phyloP scores from a whole-genome alignment of 179 eudicot species.

The Nepenthes alata region DNA sequence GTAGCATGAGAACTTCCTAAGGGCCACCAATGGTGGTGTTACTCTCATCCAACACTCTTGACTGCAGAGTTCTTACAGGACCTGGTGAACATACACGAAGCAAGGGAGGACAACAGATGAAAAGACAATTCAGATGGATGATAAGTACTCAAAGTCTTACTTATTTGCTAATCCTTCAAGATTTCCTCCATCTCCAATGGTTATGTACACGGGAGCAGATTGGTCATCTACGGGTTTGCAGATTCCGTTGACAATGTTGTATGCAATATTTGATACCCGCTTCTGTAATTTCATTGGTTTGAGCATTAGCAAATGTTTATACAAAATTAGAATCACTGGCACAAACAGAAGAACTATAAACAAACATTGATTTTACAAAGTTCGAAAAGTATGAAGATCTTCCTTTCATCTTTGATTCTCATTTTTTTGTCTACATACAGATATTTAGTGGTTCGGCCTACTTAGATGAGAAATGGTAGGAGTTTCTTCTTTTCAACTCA shows the following conservation, averaged over 20 bases:
- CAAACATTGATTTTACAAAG: too few relatives aligned
- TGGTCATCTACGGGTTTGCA: not conserved
- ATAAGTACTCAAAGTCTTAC: not conserved
- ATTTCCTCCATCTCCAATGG: slow-evolving; percentile 6
- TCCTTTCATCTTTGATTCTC: too few relatives aligned
- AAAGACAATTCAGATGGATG: not conserved
- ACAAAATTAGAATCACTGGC: not conserved
- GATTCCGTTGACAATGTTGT: slow-evolving; percentile 3
- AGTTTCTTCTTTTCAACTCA: too few relatives aligned
- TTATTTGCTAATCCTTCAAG: not conserved
- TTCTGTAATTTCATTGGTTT: not conserved
- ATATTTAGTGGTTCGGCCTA: too few relatives aligned
- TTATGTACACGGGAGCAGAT: slow-evolving; percentile 4
- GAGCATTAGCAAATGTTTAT: not conserved
- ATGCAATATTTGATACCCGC: slow-evolving; percentile 1
- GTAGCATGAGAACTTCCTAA: too few relatives aligned
- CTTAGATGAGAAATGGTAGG: too few relatives aligned
- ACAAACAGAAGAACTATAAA: too few relatives aligned
- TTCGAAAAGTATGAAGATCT: too few relatives aligned
- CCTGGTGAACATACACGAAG: not conserved
- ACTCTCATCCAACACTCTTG: too few relatives aligned
- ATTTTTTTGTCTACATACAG: too few relatives aligned
- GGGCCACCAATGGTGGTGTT: too few relatives aligned
- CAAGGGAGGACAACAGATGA: not conserved
- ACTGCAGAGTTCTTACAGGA: not conserved